A percentile compares a stretch with the other conserved stretches of the same genome.
These are phyloP conservation scores for Fraxinus dipetala DNA, from an alignment of 305 asterid species.

Conservation along the genomic window DNA sequence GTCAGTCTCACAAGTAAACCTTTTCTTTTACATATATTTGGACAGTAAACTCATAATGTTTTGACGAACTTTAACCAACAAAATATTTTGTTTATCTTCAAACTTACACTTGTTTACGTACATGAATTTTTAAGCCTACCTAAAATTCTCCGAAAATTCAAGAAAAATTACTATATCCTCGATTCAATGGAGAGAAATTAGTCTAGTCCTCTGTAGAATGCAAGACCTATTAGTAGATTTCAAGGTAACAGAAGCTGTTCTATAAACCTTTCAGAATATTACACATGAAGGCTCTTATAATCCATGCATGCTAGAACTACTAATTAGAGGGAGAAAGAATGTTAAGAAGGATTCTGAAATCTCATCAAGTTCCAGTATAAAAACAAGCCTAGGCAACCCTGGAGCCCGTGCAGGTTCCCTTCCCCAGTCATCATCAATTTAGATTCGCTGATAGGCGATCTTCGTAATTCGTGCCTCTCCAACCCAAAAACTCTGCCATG, in stretches of 20 bases:
- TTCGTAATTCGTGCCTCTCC: background rate
- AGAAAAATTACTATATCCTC: background rate
- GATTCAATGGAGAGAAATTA: background rate
- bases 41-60: background rate
- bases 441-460: background rate
- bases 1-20: too few species aligned
- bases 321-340: background rate
- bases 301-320: background rate
- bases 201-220: background rate
- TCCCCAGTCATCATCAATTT: background rate
- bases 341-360: slow-evolving; percentile 8
- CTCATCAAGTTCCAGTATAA: slow-evolving; percentile 4
- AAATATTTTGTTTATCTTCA: background rate
- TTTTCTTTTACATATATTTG: background rate
- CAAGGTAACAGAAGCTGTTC: background rate
- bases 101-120: background rate
- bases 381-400: slow-evolving; percentile 2
- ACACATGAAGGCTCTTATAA: slow-evolving; percentile 2
- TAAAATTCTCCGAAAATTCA: background rate
- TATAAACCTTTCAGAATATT: background rate
- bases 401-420: background rate
- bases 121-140: background rate
- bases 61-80: background rate
- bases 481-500: background rate
- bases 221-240: background rate